phyloP scores from a whole-genome alignment of 345 rosid species.

The Eucalyptus erythrocorys region DNA sequence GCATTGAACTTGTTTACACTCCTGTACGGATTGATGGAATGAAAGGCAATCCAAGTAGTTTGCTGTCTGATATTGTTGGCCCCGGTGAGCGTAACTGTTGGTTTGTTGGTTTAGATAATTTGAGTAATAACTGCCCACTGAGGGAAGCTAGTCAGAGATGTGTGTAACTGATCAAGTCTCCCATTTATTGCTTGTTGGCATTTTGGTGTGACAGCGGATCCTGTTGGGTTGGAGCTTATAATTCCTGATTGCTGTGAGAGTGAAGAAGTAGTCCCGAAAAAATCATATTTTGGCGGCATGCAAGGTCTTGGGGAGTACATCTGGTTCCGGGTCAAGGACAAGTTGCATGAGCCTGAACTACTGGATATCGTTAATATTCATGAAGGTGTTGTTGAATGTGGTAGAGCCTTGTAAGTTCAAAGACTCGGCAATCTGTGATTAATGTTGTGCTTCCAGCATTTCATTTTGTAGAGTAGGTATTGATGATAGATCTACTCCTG shows the following conservation, averaged over 20 bases:
- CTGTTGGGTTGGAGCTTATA: constrained; percentile 73
- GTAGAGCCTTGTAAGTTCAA: constrained; percentile 62
- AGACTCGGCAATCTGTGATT: neutral
- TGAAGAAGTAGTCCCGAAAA: constrained; percentile 58
- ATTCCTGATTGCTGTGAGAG: constrained; percentile 69
- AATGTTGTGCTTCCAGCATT: neutral
- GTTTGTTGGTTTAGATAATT: neutral
- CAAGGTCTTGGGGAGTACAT: constrained; percentile 80
- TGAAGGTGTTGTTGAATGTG: constrained; percentile 37
- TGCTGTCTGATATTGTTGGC: constrained; percentile 48
- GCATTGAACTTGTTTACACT: constrained; percentile 67
- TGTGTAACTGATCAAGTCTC: neutral
- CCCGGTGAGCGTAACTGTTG: constrained; percentile 49
- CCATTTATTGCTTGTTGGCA: no score
- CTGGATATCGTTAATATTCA: constrained; percentile 33
- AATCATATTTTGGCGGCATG: constrained; percentile 78
- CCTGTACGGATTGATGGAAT: constrained; percentile 86
- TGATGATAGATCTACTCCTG: neutral
- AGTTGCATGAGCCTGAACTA: constrained; percentile 47
- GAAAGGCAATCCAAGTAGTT: constrained; percentile 56
- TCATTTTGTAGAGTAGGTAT: neutral
- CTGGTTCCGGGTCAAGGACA: constrained; percentile 70
- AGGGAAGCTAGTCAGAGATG: neutral
- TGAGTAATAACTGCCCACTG: neutral
- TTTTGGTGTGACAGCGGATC: constrained; percentile 53